Base-by-base conservation (phyloP, 352 stramenopile genomes). In the Blastocystis sp. region DNA sequence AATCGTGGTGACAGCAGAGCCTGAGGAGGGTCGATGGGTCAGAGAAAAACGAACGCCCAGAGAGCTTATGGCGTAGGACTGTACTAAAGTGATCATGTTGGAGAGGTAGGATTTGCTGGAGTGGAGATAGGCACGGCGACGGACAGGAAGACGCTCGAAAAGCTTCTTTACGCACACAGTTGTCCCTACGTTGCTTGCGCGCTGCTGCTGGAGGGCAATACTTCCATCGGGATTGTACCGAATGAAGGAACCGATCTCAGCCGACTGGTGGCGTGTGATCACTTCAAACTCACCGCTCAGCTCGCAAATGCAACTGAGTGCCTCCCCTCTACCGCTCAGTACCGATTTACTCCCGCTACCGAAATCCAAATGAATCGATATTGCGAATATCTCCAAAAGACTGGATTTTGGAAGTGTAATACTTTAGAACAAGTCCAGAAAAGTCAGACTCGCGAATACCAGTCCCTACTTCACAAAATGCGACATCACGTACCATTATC, bases 361-460 rank as follows among this genome's bases (percentile, higher is more conserved):
- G 93, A 92, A 99, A 99, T 34, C 96, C 96, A 80, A 98, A 94
- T 6, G 93, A 96, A n/a, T 79, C 68, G 20, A 96, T 90, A 8
- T 70, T 90, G 70, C 96, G 94, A 9, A 98, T 94, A 90, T 98
- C 96, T 55, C 97, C 94, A 90, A 98, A 98, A 63, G 91, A 63
- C n/a, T 87, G 91, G 75, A 99, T 95, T 92, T 99, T 99, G 79
- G 93, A 97, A 0, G 97, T 98, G 64, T 95, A 95, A 91, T 98
- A 94, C 89, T 97, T 97, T 39, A 91, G 91, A 20, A 93, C 95
- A 53, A 99, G 87, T 9, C 92, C 91, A 6, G 87, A 91, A 79
- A 94, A 94, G 79, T 97, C 94, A 6, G 89, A 91, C 0, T 90
- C 89, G 11, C 93, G 87, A 45, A 99, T 93, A 62, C 97, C 97